phyloP scores from a whole-genome alignment of 2,329 filamentous ascomycete genomes.

The Cladosporium sp. region DNA sequence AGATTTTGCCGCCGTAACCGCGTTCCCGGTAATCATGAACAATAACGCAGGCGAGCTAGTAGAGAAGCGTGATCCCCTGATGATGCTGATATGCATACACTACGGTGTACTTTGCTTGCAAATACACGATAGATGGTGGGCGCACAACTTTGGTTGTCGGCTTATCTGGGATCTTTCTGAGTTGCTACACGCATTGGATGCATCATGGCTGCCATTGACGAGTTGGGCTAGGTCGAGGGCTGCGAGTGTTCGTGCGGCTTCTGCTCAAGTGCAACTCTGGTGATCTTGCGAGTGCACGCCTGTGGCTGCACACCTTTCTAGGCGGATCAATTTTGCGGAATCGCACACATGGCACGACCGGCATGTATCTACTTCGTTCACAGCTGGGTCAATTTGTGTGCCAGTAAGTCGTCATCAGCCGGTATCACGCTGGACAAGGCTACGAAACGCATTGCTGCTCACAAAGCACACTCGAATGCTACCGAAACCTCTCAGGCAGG shows the following conservation, averaged over 20 bases:
- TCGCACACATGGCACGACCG: no score
- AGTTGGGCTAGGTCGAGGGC: constrained; percentile 13
- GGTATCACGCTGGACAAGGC: no score
- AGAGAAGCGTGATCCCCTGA: not conserved
- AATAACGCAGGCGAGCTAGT: not conserved
- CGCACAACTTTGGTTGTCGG: constrained; percentile 1
- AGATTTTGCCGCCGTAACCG: not conserved
- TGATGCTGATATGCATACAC: constrained; percentile 14
- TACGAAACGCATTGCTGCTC: no score
- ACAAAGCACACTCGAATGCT: no score
- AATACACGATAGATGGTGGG: constrained; percentile 9
- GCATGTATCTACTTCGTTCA: no score
- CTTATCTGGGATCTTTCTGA: constrained; percentile 11
- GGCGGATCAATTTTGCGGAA: no score
- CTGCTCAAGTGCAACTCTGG: not conserved
- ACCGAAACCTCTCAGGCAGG: no score
- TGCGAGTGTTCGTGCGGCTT: not conserved
- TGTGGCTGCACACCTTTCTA: no score
- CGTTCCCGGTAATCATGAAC: not conserved
- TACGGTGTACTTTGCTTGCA: constrained; percentile 14
- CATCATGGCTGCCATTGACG: constrained; percentile 11
- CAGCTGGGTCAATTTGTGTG: no score
- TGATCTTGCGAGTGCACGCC: not conserved
- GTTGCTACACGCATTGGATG: not conserved
- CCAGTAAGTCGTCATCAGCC: no score